These are phyloP conservation scores for Aspergillus haitiensis DNA, from an alignment of 495 filamentous ascomycete species.

Conservation along the genomic window DNA sequence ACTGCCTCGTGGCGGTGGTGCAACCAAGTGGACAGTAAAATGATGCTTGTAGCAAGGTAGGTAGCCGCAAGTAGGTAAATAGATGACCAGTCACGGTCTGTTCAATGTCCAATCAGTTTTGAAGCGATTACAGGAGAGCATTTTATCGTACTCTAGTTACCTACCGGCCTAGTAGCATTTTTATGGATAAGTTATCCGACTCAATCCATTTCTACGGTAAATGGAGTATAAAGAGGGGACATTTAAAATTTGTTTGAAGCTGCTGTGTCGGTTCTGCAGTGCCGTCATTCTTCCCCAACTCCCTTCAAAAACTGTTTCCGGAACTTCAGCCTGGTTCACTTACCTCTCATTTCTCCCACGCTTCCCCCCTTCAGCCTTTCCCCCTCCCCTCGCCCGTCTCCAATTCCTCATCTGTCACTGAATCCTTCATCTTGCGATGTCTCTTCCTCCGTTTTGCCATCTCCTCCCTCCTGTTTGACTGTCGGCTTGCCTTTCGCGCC, in stretches of 20 bases:
- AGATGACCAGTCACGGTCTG: too few relatives aligned
- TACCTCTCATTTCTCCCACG: conserved; percentile 21
- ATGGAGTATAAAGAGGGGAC: not conserved
- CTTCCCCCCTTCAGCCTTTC: conserved; percentile 15
- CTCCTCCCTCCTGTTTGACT: conserved; percentile 12
- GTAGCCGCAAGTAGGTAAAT: too few relatives aligned
- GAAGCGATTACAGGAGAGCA: too few relatives aligned
- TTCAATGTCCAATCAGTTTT: too few relatives aligned
- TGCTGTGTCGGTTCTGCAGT: conserved; percentile 3
- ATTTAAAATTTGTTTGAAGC: conserved; percentile 8
- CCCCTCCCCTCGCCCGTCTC: conserved; percentile 6
- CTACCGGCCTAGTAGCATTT: not conserved
- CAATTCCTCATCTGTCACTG: not conserved
- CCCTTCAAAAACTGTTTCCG: conserved; percentile 16
- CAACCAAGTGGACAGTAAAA: conserved; percentile 1
- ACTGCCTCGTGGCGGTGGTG: conserved; percentile 11
- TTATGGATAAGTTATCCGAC: too few relatives aligned
- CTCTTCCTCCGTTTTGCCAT: conserved; percentile 14
- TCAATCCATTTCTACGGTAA: too few relatives aligned
- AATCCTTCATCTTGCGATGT: conserved; percentile 19
- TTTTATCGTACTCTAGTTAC: not conserved
- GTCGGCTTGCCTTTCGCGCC: conserved; percentile 13
- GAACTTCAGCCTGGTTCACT: conserved; percentile 20
- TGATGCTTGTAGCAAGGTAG: not conserved
- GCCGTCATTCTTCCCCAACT: conserved; percentile 22